These are phyloP conservation scores for Carex littledalei DNA, from an alignment of 176 grass and related monocot genomes.

Conservation along the genomic window DNA sequence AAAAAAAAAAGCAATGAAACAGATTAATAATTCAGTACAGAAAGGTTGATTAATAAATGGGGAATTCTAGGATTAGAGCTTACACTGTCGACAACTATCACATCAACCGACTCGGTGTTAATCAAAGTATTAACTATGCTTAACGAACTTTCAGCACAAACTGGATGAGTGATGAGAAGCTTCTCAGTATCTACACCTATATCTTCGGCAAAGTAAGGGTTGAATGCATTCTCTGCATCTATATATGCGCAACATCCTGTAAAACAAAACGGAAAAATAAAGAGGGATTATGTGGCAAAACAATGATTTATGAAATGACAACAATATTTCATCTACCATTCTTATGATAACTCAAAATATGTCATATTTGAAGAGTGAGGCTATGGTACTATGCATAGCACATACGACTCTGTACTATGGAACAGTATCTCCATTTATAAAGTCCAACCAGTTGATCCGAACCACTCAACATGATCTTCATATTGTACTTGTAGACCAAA, in stretches of 20 bases:
- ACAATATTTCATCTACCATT: neutral
- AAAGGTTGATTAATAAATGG: constrained; percentile 15
- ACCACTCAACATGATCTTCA: too few relatives aligned
- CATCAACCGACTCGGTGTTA: constrained; percentile 71
- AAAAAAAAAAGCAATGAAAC: neutral
- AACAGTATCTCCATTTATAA: too few relatives aligned
- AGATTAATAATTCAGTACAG: neutral
- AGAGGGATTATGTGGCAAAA: neutral
- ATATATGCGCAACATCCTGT: constrained; percentile 88
- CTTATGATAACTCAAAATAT: neutral
- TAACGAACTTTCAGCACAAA: constrained; percentile 86
- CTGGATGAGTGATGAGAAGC: constrained; percentile 65
- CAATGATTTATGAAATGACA: neutral
- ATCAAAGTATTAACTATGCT: constrained; percentile 93
- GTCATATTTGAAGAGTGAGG: too few relatives aligned
- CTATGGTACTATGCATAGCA: too few relatives aligned
- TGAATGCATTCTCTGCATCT: constrained; percentile 85
- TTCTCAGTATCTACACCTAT: constrained; percentile 74
- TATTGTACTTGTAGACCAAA: too few relatives aligned
- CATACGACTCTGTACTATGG: too few relatives aligned
- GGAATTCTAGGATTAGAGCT: constrained; percentile 21
- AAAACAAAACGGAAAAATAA: constrained; percentile 24
- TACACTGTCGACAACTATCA: constrained; percentile 93
- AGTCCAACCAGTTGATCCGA: too few relatives aligned
- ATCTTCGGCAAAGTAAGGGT: constrained; percentile 64